Evolutionary conservation across 192 early-diverging fungal genomes (phyloP).

Genomic region (Entomortierella beljakovae): DNA sequence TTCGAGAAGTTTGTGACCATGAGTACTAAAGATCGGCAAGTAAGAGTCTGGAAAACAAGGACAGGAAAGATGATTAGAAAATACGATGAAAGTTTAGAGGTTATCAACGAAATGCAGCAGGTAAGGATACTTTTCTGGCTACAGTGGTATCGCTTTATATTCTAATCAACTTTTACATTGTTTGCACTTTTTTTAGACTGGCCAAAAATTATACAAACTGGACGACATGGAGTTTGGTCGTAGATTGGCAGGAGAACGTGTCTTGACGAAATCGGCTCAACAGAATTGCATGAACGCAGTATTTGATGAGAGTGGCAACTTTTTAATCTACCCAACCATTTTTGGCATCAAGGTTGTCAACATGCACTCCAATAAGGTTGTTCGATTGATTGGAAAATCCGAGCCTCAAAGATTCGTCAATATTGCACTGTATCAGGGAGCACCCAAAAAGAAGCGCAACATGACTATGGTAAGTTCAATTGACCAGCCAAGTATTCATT

Average conservation of each 20-base stretch:
- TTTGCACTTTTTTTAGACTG: conserved; percentile 60
- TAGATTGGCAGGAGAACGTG: conserved; percentile 87
- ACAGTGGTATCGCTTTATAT: background rate
- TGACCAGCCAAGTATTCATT: too few species aligned
- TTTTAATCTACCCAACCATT: conserved; percentile 92
- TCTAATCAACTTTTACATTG: conserved; percentile 2
- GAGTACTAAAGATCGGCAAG: conserved; percentile 82
- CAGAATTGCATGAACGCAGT: conserved; percentile 77
- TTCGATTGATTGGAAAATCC: conserved; percentile 86
- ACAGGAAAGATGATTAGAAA: conserved; percentile 91
- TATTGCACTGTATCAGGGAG: conserved; percentile 90
- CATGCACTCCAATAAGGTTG: conserved; percentile 86
- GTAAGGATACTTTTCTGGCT: conserved; percentile 11
- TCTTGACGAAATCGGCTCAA: conserved; percentile 83
- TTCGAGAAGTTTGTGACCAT: conserved; percentile 88
- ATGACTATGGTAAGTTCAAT: conserved; percentile 75
- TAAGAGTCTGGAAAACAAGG: conserved; percentile 85
- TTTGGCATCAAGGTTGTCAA: conserved; percentile 97
- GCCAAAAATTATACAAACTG: conserved; percentile 77
- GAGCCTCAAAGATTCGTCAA: conserved; percentile 94
- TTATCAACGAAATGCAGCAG: conserved; percentile 91
- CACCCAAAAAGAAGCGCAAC: conserved; percentile 81
- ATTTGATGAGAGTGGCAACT: conserved; percentile 92
- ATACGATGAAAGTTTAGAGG: conserved; percentile 90
- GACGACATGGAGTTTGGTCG: conserved; percentile 99